Evolutionary conservation across 1,284 basidiomycete species (phyloP).

Genomic region (Termitomyces sp.): DNA sequence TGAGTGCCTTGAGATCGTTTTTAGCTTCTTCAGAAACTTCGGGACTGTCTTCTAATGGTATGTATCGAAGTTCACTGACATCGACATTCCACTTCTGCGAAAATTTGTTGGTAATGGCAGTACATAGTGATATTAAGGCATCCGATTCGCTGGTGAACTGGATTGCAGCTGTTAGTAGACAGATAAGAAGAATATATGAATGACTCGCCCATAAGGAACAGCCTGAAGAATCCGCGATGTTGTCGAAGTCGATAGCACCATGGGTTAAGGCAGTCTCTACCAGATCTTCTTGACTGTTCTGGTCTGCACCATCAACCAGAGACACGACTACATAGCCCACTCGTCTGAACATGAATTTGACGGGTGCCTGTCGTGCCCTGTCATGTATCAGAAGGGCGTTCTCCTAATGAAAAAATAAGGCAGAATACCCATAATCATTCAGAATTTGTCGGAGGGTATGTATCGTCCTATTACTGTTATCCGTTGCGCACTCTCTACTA

Average conservation of each 20-base stretch:
- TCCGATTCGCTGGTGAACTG: slow-evolving; percentile 56
- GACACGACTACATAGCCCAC: slow-evolving; percentile 61
- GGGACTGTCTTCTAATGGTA: slow-evolving; percentile 38
- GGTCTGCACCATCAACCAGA: slow-evolving; percentile 28
- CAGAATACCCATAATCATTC: slow-evolving; percentile 47
- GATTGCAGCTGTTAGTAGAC: not conserved
- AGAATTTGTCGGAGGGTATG: slow-evolving; percentile 61
- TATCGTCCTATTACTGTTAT: slow-evolving; percentile 70
- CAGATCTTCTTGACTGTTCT: slow-evolving; percentile 38
- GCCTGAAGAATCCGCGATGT: slow-evolving; percentile 11
- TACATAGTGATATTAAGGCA: slow-evolving; percentile 39
- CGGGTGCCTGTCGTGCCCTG: slow-evolving; percentile 68
- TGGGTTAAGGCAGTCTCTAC: slow-evolving; percentile 45
- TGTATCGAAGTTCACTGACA: slow-evolving; percentile 54
- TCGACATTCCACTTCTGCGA: slow-evolving; percentile 36
- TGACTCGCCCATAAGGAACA: slow-evolving; percentile 8
- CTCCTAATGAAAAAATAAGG: slow-evolving; percentile 1
- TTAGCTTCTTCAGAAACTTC: slow-evolving; percentile 36
- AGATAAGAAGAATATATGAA: not conserved
- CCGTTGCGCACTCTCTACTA: slow-evolving; percentile 70
- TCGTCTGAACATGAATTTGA: slow-evolving; percentile 73
- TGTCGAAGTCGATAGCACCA: slow-evolving; percentile 55
- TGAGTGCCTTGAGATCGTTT: slow-evolving; percentile 38
- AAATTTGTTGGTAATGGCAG: slow-evolving; percentile 31
- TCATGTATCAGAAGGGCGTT: not conserved